Evolutionary conservation across 2,329 filamentous ascomycete genomes (phyloP), one percentile per base, ranked within the genome.

Genomic region (Annulohypoxylon truncatum): DNA sequence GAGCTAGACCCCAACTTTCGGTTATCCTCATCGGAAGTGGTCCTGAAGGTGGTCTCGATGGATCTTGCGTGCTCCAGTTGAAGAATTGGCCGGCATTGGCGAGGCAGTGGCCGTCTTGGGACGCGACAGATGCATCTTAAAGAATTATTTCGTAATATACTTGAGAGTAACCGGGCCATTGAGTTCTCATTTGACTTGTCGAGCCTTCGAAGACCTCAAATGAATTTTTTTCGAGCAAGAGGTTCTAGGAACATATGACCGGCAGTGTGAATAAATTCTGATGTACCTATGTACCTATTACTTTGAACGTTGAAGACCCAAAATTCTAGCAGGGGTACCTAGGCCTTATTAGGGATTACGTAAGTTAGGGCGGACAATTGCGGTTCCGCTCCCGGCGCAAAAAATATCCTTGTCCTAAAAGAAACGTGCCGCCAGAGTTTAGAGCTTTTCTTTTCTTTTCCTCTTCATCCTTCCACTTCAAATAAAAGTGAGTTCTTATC

Each of bases 401-500:
- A 78, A 75, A 72, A 61, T n/a, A 8, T 56, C 60, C 44, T 67
- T 67, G 69, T 63, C 69, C 59, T 74, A 60, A 33, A n/a, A 53
- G 38, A 18, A 46, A 18, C 9, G 35, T n/a, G 48, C 28, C 44
- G 61, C 61, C 53, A 24, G 62, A 73, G 71, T 74, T 74, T 74
- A 76, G 77, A 56, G 67, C 71, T 78, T 79, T 79, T 67, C 67
- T 73, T 74, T 79, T 79, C 77, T 80, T 85, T 85, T 84, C 82
- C 84, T 89, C 87, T 91, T 89, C 87, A 95, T 93, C 94, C 93
- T 97, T 97, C 94, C 94, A 93, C 92, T 94, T 97, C 96, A 97
- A 96, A 91, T 90, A 90, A 88, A 93, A 85, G 94, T 97, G 85
- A 88, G 94, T 89, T 58, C 58, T 61, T 57, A 46, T 18, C 29